Conservation (phyloP, 2,329 filamentous ascomycete genomes). For the Chaetomium olivaceum region DNA sequence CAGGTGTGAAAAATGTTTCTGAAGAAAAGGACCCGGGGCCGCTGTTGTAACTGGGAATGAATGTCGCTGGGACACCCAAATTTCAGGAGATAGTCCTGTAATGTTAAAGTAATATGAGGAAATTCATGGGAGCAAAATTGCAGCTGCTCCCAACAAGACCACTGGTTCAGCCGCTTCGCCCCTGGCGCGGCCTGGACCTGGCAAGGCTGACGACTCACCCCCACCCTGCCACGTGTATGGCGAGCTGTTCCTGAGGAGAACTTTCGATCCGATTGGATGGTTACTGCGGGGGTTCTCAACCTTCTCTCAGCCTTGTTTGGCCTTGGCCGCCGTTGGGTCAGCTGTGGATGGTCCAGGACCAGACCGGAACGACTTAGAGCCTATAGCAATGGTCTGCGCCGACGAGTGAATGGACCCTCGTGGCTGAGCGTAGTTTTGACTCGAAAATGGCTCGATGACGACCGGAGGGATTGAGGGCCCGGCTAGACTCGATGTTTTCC, state of each 20-base stretch:
- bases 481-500: neutral
- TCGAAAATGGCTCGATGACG: neutral
- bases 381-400: neutral
- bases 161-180: neutral
- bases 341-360: neutral
- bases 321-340: neutral
- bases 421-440: neutral
- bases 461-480: too few species aligned
- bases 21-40: too few species aligned
- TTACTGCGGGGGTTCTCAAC: constrained; percentile 17
- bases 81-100: neutral
- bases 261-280: constrained; percentile 18
- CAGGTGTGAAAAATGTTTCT: too few species aligned
- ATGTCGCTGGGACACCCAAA: neutral
- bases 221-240: constrained; percentile 11
- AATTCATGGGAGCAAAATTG: neutral
- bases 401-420: neutral
- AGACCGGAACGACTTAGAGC: too few species aligned
- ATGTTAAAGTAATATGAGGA: neutral
- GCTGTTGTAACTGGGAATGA: neutral
- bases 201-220: constrained; percentile 14
- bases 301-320: constrained; percentile 18
- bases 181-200: neutral
- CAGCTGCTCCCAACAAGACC: neutral
- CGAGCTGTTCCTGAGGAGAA: neutral